Conservation (phyloP, 768 basidiomycete genomes). For the Glaciozyma martinii region DNA sequence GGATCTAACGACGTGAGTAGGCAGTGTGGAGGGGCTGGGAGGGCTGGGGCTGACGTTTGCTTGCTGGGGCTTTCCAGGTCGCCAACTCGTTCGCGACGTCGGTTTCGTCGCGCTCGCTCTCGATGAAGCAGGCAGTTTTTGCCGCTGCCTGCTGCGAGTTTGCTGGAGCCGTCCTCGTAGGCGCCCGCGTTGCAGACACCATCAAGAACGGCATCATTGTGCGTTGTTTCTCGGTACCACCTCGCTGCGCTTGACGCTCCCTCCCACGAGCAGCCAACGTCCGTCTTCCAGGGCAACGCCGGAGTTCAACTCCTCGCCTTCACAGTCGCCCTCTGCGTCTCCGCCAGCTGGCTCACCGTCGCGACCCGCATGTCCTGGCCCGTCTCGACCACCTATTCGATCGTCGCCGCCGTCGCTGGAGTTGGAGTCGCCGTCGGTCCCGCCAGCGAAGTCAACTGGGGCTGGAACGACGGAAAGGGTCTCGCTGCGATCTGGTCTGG, state of each 20-base stretch:
- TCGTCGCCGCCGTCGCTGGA: slow-evolving; percentile 44
- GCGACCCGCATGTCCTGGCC: slow-evolving; percentile 41
- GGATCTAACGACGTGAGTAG: neutral
- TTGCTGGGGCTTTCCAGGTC: slow-evolving; percentile 33
- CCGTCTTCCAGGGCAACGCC: slow-evolving; percentile 40
- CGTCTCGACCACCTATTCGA: slow-evolving; percentile 45
- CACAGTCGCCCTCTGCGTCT: slow-evolving; percentile 40
- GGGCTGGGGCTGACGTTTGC: slow-evolving; percentile 23
- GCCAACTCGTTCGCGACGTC: slow-evolving; percentile 42
- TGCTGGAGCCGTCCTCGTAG: slow-evolving; percentile 39
- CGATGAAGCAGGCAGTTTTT: slow-evolving; percentile 40
- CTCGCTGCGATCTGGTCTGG: slow-evolving; percentile 37
- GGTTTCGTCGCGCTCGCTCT: slow-evolving; percentile 42
- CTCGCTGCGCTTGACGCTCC: neutral
- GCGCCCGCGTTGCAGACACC: slow-evolving; percentile 36
- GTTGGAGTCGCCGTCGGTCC: slow-evolving; percentile 43
- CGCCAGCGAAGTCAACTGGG: slow-evolving; percentile 41
- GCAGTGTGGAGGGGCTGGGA: no score
- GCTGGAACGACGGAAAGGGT: slow-evolving; percentile 35
- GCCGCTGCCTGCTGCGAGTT: slow-evolving; percentile 36
- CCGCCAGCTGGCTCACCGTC: slow-evolving; percentile 39
- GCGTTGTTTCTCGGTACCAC: neutral
- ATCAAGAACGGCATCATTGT: slow-evolving; percentile 42
- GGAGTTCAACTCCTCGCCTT: slow-evolving; percentile 44
- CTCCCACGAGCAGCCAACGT: neutral